These are phyloP conservation scores for Alternaria viburni DNA, from an alignment of 2,329 filamentous ascomycete species.

Conservation along the genomic window DNA sequence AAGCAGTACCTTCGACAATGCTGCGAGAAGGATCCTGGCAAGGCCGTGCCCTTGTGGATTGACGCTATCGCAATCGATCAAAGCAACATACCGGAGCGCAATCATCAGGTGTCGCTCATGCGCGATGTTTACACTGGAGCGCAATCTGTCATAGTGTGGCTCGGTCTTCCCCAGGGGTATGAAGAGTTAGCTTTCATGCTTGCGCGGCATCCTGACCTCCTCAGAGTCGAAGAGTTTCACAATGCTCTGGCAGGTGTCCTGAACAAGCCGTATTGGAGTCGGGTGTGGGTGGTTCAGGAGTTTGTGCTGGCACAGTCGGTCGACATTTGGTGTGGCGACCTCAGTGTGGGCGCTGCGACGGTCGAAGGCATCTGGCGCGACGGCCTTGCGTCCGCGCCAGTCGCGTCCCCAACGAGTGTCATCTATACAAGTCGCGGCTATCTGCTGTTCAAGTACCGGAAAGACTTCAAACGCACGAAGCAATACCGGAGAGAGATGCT, in stretches of 20 bases:
- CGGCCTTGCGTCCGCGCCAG: background rate
- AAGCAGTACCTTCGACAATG: slow-evolving; percentile 5
- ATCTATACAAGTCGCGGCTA: slow-evolving; percentile 12
- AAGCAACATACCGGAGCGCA: slow-evolving; percentile 15
- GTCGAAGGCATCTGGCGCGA: slow-evolving; percentile 19
- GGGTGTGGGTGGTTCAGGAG: slow-evolving; percentile 21
- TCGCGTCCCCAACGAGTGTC: background rate
- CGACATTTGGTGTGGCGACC: slow-evolving; percentile 18
- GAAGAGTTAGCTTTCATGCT: slow-evolving; percentile 20
- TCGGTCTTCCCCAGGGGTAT: slow-evolving; percentile 6
- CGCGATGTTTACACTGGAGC: slow-evolving; percentile 19
- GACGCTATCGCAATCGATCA: slow-evolving; percentile 23
- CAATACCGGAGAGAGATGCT: slow-evolving; percentile 12
- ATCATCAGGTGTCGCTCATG: slow-evolving; percentile 17
- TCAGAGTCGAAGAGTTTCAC: slow-evolving; percentile 11
- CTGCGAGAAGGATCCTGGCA: background rate
- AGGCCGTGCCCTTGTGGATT: slow-evolving; percentile 12
- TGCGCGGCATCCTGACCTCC: slow-evolving; percentile 9
- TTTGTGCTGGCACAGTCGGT: slow-evolving; percentile 18
- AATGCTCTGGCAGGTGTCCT: slow-evolving; percentile 5
- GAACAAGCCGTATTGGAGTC: slow-evolving; percentile 18
- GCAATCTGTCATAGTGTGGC: slow-evolving; percentile 17
- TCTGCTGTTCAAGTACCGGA: slow-evolving; percentile 17
- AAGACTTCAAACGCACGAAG: slow-evolving; percentile 14
- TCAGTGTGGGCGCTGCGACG: slow-evolving; percentile 3